Conservation (phyloP, 257 asterid species). For the Rhazya stricta region DNA sequence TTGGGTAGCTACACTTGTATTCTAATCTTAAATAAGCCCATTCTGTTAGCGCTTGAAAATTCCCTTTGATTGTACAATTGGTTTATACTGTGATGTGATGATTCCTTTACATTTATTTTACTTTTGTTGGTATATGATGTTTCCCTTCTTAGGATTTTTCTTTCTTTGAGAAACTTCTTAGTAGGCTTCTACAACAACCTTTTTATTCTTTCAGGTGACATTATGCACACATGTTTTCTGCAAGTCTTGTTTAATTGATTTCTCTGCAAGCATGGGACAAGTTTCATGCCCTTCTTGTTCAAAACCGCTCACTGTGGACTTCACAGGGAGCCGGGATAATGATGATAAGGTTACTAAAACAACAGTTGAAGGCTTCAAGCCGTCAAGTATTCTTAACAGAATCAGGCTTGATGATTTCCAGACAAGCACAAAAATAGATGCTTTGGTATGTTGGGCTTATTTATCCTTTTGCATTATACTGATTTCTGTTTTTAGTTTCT, state of each 20-base stretch:
- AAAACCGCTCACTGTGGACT: conserved; percentile 82
- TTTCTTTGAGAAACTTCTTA: background rate
- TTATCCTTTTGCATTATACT: background rate
- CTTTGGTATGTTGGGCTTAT: conserved; percentile 53
- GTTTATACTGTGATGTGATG: background rate
- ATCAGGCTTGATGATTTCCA: conserved; percentile 65
- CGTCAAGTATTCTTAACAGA: conserved; percentile 82
- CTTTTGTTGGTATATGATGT: background rate
- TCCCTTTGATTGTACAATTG: background rate
- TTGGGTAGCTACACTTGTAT: background rate
- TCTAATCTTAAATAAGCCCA: background rate
- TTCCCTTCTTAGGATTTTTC: background rate
- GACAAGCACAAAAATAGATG: conserved; percentile 93
- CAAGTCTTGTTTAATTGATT: conserved; percentile 75
- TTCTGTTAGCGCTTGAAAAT: background rate
- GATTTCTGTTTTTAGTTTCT: background rate
- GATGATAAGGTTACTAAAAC: conserved; percentile 49
- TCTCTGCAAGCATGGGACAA: conserved; percentile 61
- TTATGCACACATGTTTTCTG: conserved; percentile 81
- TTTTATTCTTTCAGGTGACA: conserved; percentile 52
- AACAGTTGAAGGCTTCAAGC: conserved; percentile 61
- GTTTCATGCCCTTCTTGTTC: conserved; percentile 85
- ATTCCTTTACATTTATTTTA: background rate
- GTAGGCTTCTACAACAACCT: background rate
- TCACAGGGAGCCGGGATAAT: conserved; percentile 43